Percentiles rank a stretch among this genome's conserved stretches.
Conservation (phyloP, 2,329 filamentous ascomycete genomes). For the Colletotrichum liriopes region DNA sequence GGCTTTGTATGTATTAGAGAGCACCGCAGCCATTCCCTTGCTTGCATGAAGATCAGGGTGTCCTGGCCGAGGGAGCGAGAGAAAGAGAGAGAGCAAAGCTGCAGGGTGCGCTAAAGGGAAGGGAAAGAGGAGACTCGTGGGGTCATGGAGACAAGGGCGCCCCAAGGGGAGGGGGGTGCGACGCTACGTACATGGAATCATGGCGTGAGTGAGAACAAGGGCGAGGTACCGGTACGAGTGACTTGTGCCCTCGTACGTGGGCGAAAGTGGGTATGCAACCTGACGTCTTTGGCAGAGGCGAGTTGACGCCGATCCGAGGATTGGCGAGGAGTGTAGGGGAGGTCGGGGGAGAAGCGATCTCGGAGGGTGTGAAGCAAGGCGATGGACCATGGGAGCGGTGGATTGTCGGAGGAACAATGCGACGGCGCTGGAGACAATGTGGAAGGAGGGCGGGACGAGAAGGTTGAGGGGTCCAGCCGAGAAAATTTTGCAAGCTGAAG, state of each 20-base stretch:
- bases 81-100: neutral
- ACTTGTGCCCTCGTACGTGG: neutral
- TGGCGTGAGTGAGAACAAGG: slow-evolving; percentile 12
- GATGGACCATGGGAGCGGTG: neutral
- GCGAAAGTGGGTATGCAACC: slow-evolving; percentile 27
- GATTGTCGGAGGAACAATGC: slow-evolving; percentile 17
- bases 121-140: slow-evolving; percentile 9
- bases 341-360: slow-evolving; percentile 12
- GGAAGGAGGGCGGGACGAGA: slow-evolving; percentile 17
- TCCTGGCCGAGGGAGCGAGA: neutral
- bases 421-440: slow-evolving; percentile 21
- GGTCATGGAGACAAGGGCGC: neutral
- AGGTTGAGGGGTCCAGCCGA: neutral
- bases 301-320: slow-evolving; percentile 24
- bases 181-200: slow-evolving; percentile 1
- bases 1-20: slow-evolving; percentile 25
- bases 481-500: slow-evolving; percentile 30
- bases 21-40: slow-evolving; percentile 23
- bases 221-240: slow-evolving; percentile 15
- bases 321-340: slow-evolving; percentile 16
- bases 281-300: slow-evolving; percentile 34
- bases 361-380: slow-evolving; percentile 14
- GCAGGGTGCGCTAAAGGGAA: slow-evolving; percentile 8
- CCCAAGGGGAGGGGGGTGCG: neutral
- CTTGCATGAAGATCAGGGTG: slow-evolving; percentile 29